phyloP scores from a whole-genome alignment of 495 filamentous ascomycete genomes.

The Aspergillus asperescens region DNA sequence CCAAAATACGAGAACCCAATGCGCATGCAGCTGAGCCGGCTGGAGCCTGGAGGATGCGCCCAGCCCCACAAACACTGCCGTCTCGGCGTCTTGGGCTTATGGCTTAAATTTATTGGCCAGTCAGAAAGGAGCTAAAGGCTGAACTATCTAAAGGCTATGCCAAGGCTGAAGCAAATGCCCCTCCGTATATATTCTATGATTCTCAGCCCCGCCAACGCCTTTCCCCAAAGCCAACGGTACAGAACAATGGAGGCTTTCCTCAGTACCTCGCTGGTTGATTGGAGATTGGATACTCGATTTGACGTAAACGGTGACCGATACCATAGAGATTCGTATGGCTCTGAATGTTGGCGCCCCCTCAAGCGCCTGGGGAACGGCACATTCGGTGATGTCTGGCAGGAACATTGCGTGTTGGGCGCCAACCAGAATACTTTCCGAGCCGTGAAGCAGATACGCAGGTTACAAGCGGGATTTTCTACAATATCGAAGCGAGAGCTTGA shows the following conservation, averaged over 20 bases:
- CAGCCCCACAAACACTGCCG: no score
- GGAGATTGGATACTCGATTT: neutral
- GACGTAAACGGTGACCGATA: neutral
- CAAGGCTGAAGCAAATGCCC: neutral
- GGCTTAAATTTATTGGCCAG: no score
- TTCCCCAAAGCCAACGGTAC: no score
- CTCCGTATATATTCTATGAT: neutral
- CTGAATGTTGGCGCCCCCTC: neutral
- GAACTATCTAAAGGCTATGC: no score
- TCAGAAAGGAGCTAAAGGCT: no score
- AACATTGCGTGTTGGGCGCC: neutral
- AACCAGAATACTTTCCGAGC: neutral
- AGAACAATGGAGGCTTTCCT: neutral
- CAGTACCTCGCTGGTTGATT: neutral
- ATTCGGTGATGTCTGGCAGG: neutral
- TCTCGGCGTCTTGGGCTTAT: no score
- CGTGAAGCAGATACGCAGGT: neutral
- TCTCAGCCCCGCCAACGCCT: neutral
- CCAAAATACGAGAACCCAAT: no score
- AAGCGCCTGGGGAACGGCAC: neutral
- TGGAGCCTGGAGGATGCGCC: no score
- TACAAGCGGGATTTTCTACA: neutral
- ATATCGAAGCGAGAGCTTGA: neutral
- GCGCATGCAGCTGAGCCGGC: no score
- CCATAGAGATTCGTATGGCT: neutral